Evolutionary conservation across 2,329 filamentous ascomycete genomes (phyloP).

Genomic region (Coniochaeta pulveracea): DNA sequence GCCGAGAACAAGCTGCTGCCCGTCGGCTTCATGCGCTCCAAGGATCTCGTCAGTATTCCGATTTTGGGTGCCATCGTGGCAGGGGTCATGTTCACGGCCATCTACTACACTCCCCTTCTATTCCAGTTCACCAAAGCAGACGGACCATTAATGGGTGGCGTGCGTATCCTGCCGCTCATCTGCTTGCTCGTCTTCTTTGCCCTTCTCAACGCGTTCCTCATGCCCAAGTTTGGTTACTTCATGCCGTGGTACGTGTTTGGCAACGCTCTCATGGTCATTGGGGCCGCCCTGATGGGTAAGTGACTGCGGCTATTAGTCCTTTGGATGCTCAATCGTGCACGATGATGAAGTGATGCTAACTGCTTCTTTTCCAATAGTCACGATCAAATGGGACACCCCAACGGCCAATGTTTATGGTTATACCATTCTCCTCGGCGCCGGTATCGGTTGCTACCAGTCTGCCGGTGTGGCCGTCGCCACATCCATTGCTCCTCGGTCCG

Average conservation of each 20-base stretch:
- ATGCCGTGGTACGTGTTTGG: conserved; percentile 24
- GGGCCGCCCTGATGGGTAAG: conserved; percentile 21
- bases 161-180: conserved; percentile 27
- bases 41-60: conserved; percentile 9
- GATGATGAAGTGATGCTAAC: not conserved
- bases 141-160: conserved; percentile 20
- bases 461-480: conserved; percentile 7
- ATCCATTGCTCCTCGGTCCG: conserved; percentile 5
- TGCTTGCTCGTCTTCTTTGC: conserved; percentile 19
- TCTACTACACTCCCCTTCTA: conserved; percentile 36
- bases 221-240: conserved; percentile 23
- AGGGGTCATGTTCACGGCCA: conserved; percentile 9
- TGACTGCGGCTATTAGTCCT: too few relatives aligned
- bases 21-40: conserved; percentile 21
- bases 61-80: conserved; percentile 10
- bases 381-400: conserved; percentile 4
- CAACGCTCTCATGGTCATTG: conserved; percentile 19
- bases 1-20: conserved; percentile 25
- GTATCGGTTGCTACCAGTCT: conserved; percentile 6
- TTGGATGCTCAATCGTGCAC: not conserved
- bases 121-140: conserved; percentile 34
- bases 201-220: conserved; percentile 22
- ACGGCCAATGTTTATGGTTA: conserved; percentile 8
- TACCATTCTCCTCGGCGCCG: conserved; percentile 8
- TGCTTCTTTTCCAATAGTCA: conserved; percentile 2